phyloP scores from a whole-genome alignment of 2,329 filamentous ascomycete genomes.

The Pezizomycotina sp. region DNA sequence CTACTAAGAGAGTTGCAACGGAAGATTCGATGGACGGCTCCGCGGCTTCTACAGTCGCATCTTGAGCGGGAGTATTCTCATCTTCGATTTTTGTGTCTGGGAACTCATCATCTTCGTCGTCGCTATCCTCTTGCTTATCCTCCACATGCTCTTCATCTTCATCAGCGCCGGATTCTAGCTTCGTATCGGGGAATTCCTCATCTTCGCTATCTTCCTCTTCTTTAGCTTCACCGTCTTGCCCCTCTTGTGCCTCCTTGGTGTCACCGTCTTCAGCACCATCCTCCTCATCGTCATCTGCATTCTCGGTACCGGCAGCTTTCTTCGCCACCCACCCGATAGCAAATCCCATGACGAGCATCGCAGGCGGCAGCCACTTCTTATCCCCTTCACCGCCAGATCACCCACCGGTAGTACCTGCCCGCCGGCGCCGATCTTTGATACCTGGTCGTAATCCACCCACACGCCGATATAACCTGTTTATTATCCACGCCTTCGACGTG shows the following conservation, averaged over 20 bases:
- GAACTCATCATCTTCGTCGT: constrained; percentile 27
- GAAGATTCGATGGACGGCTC: constrained; percentile 17
- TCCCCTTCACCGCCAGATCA: constrained; percentile 62
- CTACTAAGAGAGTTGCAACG: neutral
- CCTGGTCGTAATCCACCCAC: constrained; percentile 85
- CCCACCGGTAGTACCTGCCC: constrained; percentile 69
- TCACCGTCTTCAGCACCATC: neutral
- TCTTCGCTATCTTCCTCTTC: constrained; percentile 25
- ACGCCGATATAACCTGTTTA: constrained; percentile 87
- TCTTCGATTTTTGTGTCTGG: too few species aligned
- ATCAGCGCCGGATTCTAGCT: constrained; percentile 25
- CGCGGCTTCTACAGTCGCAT: constrained; percentile 28
- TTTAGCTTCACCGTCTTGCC: constrained; percentile 23
- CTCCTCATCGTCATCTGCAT: constrained; percentile 8
- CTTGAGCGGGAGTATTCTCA: constrained; percentile 14
- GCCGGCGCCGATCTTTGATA: constrained; percentile 64
- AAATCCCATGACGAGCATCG: constrained; percentile 73
- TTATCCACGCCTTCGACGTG: constrained; percentile 82
- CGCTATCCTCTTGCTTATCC: constrained; percentile 24
- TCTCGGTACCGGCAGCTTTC: neutral
- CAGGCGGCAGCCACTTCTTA: constrained; percentile 81
- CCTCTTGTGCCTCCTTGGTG: constrained; percentile 22
- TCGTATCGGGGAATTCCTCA: constrained; percentile 31
- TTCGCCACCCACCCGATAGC: constrained; percentile 48
- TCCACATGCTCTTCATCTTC: constrained; percentile 19